phyloP scores from a whole-genome alignment of 345 rosid species.

The Linum tenue region DNA sequence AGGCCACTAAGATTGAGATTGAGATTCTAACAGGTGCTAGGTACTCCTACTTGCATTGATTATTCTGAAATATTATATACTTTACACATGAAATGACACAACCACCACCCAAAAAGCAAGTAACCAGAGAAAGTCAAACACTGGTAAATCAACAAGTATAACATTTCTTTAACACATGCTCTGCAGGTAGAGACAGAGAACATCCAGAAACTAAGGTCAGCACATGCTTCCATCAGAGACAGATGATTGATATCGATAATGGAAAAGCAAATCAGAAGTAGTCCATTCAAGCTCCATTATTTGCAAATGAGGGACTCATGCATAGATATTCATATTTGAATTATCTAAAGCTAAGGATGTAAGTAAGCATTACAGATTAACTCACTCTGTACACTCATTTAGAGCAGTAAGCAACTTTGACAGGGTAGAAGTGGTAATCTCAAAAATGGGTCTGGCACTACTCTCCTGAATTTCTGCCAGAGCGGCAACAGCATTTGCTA shows the following conservation, averaged over 20 bases:
- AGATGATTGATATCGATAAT: not conserved
- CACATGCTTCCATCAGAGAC: too few species aligned
- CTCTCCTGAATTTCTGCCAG: slow-evolving; percentile 98
- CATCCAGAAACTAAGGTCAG: too few species aligned
- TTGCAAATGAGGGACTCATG: not conserved
- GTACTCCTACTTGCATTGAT: too few species aligned
- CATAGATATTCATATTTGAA: not conserved
- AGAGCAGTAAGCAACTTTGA: slow-evolving; percentile 96
- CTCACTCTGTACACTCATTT: slow-evolving; percentile 99
- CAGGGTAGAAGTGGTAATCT: slow-evolving; percentile 82
- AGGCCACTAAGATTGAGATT: not conserved
- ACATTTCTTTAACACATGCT: too few species aligned
- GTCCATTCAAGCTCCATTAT: not conserved
- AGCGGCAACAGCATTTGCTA: slow-evolving; percentile 99
- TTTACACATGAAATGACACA: too few species aligned
- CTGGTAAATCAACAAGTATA: too few species aligned
- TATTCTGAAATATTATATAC: too few species aligned
- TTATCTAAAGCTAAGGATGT: not conserved
- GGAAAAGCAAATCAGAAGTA: not conserved
- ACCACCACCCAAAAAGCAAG: too few species aligned
- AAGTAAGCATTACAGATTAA: slow-evolving; percentile 6
- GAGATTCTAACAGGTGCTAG: not conserved
- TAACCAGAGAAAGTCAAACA: too few species aligned
- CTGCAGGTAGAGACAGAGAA: too few species aligned
- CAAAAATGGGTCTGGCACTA: slow-evolving; percentile 74